Evolutionary conservation across 495 filamentous ascomycete species (phyloP), one percentile per base, ranked within the genome.

Genomic region (Achaetomiella virescens): DNA sequence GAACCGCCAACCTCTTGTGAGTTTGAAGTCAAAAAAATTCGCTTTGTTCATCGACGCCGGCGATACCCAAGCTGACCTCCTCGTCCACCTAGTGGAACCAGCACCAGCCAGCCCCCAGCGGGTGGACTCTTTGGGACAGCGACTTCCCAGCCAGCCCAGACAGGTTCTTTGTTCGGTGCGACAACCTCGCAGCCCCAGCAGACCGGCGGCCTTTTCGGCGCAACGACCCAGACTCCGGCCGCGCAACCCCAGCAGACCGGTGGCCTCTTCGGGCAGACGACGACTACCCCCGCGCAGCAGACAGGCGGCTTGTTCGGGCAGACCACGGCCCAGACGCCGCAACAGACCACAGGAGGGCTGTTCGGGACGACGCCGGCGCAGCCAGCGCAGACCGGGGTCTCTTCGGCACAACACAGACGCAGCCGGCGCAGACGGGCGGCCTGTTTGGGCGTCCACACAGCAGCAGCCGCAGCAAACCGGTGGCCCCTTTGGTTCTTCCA

Each of bases 1-100:
- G 74, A 42, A 77, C 83, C 35, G 81, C 85, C 52, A 88, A 86
- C 71, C 77, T 87, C 37, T 78, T 88, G 65, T 90, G 62, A 64
- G 75, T 75, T 52, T 22, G 25, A 25, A 21, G 17, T 44, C 50
- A 46, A 48, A 20, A 37, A 18, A 36, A n/a, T 50, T 47, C 2
- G 3, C 1, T 14, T 44, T 31, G 27, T 31, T 14, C 18, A 7
- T 14, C 35, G 47, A 46, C 18, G 18, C 18, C 3, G 27, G 17
- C 27, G 53, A 35, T 41, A 44, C 43, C 40, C 33, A 25, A 52
- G 42, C 42, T 33, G 42, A 48, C 40, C 50, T 55, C 29, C 43
- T 46, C 40, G 20, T 40, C 24, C 44, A 48, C 48, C 58, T 58
- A 75, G 75, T 69, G 70, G 70, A 58, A 68, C 62, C 42, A 66